A percentile compares a stretch with the other conserved stretches of the same genome.
phyloP scores from a whole-genome alignment of 2,329 filamentous ascomycete genomes.

The Diaporthe helianthi region DNA sequence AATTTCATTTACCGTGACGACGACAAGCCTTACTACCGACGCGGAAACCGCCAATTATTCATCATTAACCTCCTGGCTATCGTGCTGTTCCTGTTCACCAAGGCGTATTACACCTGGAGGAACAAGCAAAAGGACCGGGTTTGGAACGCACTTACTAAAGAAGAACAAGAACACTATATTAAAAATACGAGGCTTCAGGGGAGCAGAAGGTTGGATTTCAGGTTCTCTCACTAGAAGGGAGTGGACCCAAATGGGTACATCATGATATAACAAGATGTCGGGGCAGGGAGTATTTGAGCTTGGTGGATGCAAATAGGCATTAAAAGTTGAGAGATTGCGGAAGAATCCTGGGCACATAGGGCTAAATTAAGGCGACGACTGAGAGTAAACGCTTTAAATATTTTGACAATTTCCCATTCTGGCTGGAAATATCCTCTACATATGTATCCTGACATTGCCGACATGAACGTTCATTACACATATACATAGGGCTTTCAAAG shows the following conservation, averaged over 20 bases:
- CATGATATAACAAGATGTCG: no score
- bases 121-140: slow-evolving; percentile 55
- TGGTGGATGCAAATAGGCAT: neutral
- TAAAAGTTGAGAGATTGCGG: neutral
- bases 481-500: neutral
- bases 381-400: neutral
- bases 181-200: slow-evolving; percentile 50
- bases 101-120: slow-evolving; percentile 59
- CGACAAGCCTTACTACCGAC: slow-evolving; percentile 61
- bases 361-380: neutral
- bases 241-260: neutral
- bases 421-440: no score
- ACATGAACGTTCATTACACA: slow-evolving; percentile 14
- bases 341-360: no score
- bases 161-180: slow-evolving; percentile 58
- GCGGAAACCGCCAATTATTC: slow-evolving; percentile 62
- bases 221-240: slow-evolving; percentile 45
- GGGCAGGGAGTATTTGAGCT: no score
- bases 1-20: slow-evolving; percentile 59
- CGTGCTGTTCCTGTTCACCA: slow-evolving; percentile 56
- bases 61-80: slow-evolving; percentile 58
- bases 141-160: slow-evolving; percentile 57
- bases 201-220: slow-evolving; percentile 53
- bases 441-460: slow-evolving; percentile 4
- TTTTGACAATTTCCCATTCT: neutral